Base-by-base conservation (phyloP, 257 asterid genomes). In the Osmanthus fragrans region DNA sequence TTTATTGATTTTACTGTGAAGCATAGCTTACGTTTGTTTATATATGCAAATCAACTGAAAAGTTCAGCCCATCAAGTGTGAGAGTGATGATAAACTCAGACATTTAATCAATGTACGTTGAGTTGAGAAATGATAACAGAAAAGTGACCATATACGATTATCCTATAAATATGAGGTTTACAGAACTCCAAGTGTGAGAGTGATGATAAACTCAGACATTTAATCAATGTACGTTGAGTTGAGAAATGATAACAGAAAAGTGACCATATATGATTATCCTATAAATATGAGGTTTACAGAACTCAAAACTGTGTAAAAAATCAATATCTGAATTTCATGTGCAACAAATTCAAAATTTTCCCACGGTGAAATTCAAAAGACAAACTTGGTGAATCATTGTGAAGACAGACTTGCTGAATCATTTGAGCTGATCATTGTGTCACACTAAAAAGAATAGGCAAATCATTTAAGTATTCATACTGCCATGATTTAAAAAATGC, bases 1-100 rank as follows among this genome's bases (percentile, higher is more conserved):
- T 71, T 34, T 16, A 67, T 18, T 37, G 10, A 33, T 51, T 70
- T 8, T 18, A 77, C 16, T 13, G 70, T 40, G 70, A 69, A 81
- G 10, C 51, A 1, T 6, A 9, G 36, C 54, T n/a, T 27, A 10
- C 1, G 29, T 72, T 47, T 68, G 29, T 39, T 73, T 40, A 18
- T 9, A 60, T 60, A 21, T 10, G 32, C 32, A 25, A 39, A 60
- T 23, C 33, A 60, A 21, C 34, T 21, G 16, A 23, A 18, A 60
- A 25, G 68, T 21, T 60, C 33, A 11, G 33, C 33, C 67, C 32
- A 60, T 60, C 16, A n/a, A 60, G 32, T 3, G 32, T 5, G 13
- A 21, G 33, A 60, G 66, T 56, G 67, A 58, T 60, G 67, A 60
- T 9, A 25, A 1, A 60, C 64, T 37, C 42, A 54, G 27, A 54